Percentiles rank a stretch among this genome's conserved stretches.
These are phyloP conservation scores for Dipodascus albidus DNA, from an alignment of 805 yeast species.

Conservation along the genomic window DNA sequence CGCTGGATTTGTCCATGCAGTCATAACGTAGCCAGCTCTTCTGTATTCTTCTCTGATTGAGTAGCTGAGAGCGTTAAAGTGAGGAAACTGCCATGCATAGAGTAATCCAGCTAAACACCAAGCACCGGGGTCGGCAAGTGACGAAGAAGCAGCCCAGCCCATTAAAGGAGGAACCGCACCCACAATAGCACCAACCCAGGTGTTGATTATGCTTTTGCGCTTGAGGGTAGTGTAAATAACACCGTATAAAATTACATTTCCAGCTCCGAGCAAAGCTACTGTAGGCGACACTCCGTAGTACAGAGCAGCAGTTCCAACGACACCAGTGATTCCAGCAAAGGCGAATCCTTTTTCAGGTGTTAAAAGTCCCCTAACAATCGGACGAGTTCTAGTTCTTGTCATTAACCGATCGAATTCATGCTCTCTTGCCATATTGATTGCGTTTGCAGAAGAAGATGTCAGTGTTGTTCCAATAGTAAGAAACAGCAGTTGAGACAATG, in stretches of 20 bases:
- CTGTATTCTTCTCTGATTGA: conserved; percentile 80
- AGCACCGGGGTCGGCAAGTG: conserved; percentile 72
- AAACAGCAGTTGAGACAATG: conserved; percentile 55
- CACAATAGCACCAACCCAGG: conserved; percentile 99
- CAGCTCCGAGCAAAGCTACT: conserved; percentile 70
- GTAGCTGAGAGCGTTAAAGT: conserved; percentile 86
- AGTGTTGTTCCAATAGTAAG: conserved; percentile 78
- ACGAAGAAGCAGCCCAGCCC: conserved; percentile 92
- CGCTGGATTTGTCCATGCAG: conserved; percentile 85
- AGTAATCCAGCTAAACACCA: conserved; percentile 87
- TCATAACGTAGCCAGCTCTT: conserved; percentile 94
- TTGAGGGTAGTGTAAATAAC: conserved; percentile 90
- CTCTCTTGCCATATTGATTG: conserved; percentile 94
- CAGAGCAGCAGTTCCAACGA: conserved; percentile 55
- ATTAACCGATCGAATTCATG: conserved; percentile 78
- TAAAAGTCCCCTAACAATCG: conserved; percentile 76
- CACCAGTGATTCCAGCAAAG: conserved; percentile 70
- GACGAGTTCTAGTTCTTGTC: conserved; percentile 81
- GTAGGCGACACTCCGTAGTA: conserved; percentile 76
- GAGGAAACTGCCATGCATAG: conserved; percentile 98
- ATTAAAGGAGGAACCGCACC: conserved; percentile 97
- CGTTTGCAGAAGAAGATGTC: conserved; percentile 90
- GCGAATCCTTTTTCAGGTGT: conserved; percentile 65
- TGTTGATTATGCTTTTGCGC: conserved; percentile 71
- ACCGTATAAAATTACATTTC: conserved; percentile 73